Evolutionary conservation across 2,329 filamentous ascomycete genomes (phyloP).

Genomic region (Aspergillus transmontanensis): DNA sequence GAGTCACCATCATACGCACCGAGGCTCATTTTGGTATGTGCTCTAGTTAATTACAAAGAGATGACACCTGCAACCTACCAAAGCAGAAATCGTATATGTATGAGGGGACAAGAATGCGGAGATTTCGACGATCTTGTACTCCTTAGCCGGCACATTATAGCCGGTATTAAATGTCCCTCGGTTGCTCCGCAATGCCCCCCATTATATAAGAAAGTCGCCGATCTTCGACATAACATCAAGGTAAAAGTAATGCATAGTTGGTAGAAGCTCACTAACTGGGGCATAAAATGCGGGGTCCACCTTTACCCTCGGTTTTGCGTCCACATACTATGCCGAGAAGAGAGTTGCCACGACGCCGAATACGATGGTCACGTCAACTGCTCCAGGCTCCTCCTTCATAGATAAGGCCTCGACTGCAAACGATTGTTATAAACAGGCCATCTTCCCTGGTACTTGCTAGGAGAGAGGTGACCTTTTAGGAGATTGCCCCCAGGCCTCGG

Average conservation of each 20-base stretch:
- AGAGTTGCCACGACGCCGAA: background rate
- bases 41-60: background rate
- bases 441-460: background rate
- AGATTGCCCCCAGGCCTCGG: background rate
- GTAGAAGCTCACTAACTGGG: background rate
- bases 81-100: background rate
- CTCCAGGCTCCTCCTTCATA: background rate
- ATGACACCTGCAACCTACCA: background rate
- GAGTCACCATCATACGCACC: background rate
- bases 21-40: constrained; percentile 2
- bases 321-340: background rate
- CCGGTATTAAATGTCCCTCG: background rate
- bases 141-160: background rate
- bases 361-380: background rate
- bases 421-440: background rate
- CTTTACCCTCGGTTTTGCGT: background rate
- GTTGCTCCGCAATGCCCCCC: background rate
- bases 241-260: background rate
- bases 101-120: background rate
- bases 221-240: background rate
- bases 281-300: constrained; percentile 2
- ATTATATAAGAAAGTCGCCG: background rate
- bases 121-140: background rate
- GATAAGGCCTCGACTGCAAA: background rate
- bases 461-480: background rate